Base-by-base conservation (phyloP, 345 rosid genomes). In the Citrus cavaleriei region DNA sequence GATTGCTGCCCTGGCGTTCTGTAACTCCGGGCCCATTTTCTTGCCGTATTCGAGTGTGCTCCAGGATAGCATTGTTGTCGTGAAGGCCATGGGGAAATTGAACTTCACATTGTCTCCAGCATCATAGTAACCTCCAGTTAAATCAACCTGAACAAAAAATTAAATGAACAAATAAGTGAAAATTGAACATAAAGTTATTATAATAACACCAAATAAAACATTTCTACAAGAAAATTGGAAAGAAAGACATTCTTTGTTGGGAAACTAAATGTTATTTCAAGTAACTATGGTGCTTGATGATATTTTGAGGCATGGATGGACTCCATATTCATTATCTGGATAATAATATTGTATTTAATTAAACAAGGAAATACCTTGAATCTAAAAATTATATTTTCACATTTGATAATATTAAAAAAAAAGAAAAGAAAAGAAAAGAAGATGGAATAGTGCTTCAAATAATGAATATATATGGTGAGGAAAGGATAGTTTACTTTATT, bases 21-120 rank as follows among this genome's bases (percentile, higher is more conserved):
- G 72, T 2, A 93, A 82, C 67, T 95, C 85, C 28, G 93, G 78
- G 0, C 98, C 98, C 93, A 93, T 68, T 75, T 79, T 84, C 79
- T 83, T 91, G 19, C 95, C 98, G 55, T 90, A 95, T 77, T 95
- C 98, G 3, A 95, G 88, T 16, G 94, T 77, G 59, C 97, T 77
- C 98, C 98, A 95, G 57, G 98, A 89, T 7, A 95, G 91, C 95
- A 95, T 89, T 21, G 98, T 95, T 65, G 98, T 89, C 61, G 95
- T 87, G 86, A 88, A 95, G 25, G 98, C 98, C 98, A 95, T 95
- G 21, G 98, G 98, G 77, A 95, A 90, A 73, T 93, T 93, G 84
- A 95, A 95, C 84, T 93, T 95, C 30, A 93, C 89, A 25, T 95
- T 95, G 84, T 95, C 98, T 7, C 98, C 98, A 1, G 98, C 98